Evolutionary conservation across 2,329 filamentous ascomycete species (phyloP).

Genomic region (Fusarium compactum): DNA sequence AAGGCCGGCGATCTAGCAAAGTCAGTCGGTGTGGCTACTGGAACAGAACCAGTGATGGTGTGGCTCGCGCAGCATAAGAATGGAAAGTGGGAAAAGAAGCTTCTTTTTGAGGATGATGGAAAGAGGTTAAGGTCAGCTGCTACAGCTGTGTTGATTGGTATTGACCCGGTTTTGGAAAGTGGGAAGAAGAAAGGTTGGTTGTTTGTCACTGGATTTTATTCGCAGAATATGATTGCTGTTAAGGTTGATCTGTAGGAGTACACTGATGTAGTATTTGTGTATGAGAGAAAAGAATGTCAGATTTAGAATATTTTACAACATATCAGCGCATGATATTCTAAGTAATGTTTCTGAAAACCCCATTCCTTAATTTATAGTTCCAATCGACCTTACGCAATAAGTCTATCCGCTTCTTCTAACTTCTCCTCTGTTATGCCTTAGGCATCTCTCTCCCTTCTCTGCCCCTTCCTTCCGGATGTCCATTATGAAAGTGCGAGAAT

Average conservation of each 20-base stretch:
- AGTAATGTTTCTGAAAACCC: too few species aligned
- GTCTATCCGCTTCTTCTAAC: too few species aligned
- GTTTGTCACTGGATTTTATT: constrained; percentile 68
- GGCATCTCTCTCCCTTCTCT: too few species aligned
- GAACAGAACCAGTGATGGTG: constrained; percentile 59
- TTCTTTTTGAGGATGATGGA: constrained; percentile 71
- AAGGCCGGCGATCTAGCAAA: constrained; percentile 54
- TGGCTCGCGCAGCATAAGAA: constrained; percentile 52
- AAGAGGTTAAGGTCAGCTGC: constrained; percentile 62
- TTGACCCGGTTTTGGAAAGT: constrained; percentile 59
- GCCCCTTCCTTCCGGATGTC: too few species aligned
- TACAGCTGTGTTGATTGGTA: constrained; percentile 64
- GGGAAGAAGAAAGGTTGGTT: constrained; percentile 66
- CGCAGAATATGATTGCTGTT: constrained; percentile 62
- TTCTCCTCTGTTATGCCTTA: fast-evolving
- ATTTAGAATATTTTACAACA: too few species aligned
- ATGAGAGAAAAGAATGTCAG: too few species aligned
- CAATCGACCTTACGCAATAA: too few species aligned
- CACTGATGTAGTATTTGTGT: too few species aligned
- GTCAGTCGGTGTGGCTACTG: constrained; percentile 51
- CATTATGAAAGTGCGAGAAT: background rate
- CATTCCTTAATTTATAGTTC: too few species aligned
- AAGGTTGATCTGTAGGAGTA: constrained; percentile 60
- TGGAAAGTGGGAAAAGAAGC: constrained; percentile 56
- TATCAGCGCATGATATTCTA: too few species aligned